phyloP scores from a whole-genome alignment of 345 rosid species.

The Euphorbia lathyris region DNA sequence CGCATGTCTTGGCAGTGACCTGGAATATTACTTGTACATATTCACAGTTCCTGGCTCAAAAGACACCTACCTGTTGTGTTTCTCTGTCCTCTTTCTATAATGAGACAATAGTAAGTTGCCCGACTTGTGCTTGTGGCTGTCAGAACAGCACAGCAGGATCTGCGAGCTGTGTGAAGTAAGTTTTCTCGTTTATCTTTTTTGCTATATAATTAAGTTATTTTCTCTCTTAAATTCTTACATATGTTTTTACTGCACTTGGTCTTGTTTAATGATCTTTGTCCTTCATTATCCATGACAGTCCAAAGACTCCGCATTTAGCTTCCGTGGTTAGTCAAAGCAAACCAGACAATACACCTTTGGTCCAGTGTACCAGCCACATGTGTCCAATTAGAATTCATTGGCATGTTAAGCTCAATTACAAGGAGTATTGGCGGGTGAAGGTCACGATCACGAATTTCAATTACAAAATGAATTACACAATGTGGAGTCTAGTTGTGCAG shows the following conservation, averaged over 20 bases:
- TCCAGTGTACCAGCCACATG: conserved; percentile 36
- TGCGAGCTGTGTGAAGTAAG: conserved; percentile 28
- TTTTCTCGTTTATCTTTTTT: not conserved
- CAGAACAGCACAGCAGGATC: conserved; percentile 21
- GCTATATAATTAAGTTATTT: not conserved
- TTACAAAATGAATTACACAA: conserved; percentile 25
- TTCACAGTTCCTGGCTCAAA: conserved; percentile 34
- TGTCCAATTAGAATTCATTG: conserved; percentile 32
- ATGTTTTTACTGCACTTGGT: not conserved
- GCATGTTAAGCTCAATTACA: conserved; percentile 33
- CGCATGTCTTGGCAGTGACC: conserved; percentile 26
- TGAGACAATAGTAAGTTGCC: conserved; percentile 26
- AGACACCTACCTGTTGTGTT: conserved; percentile 33
- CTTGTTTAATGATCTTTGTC: not conserved
- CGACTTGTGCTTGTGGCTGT: conserved; percentile 35
- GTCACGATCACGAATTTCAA: conserved; percentile 32
- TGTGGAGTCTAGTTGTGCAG: conserved; percentile 31
- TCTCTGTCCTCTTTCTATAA: conserved; percentile 34
- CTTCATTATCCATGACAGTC: conserved; percentile 16
- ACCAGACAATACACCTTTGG: conserved; percentile 26
- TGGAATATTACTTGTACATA: conserved; percentile 36
- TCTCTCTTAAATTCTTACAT: not conserved
- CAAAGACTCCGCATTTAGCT: conserved; percentile 28
- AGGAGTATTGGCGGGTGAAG: conserved; percentile 34
- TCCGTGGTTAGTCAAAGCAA: conserved; percentile 24